Percentiles rank a stretch among this genome's conserved stretches.
Conservation (phyloP, 495 filamentous ascomycete species). For the Aspergillus cavernicola region DNA sequence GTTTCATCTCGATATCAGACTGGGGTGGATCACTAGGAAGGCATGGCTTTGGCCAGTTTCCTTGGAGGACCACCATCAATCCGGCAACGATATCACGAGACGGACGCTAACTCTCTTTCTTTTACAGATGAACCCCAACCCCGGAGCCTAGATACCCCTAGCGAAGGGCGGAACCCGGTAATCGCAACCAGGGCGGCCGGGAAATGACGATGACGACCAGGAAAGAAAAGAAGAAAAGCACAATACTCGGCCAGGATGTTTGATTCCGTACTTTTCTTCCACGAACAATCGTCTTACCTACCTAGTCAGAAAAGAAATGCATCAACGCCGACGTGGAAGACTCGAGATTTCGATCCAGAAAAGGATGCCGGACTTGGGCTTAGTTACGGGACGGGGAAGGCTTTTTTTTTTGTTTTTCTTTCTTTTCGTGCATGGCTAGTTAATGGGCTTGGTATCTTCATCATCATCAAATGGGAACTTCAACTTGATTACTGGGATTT, state of each 20-base stretch:
- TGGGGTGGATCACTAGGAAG: slow-evolving; percentile 2
- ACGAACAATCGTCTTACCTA: slow-evolving; percentile 2
- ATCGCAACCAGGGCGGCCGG: background rate
- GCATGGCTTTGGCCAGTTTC: background rate
- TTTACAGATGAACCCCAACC: slow-evolving; percentile 31
- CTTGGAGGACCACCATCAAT: background rate
- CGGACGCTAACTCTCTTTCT: background rate
- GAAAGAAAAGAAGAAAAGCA: slow-evolving; percentile 15
- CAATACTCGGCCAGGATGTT: slow-evolving; percentile 3
- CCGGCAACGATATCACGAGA: background rate
- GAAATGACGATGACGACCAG: slow-evolving; percentile 16
- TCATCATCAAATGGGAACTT: slow-evolving; percentile 19
- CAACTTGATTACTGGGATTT: slow-evolving; percentile 14
- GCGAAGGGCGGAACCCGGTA: slow-evolving; percentile 6
- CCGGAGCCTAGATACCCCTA: slow-evolving; percentile 17
- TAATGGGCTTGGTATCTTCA: slow-evolving; percentile 13
- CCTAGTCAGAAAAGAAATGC: slow-evolving; percentile 6
- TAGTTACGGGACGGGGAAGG: background rate
- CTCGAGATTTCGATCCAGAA: slow-evolving; percentile 10
- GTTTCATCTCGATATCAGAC: slow-evolving; percentile 17
- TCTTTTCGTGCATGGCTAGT: slow-evolving; percentile 14
- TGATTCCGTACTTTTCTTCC: background rate
- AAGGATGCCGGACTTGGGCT: slow-evolving; percentile 10
- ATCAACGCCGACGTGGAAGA: slow-evolving; percentile 5
- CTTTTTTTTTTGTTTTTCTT: background rate